Evolutionary conservation across 306 rosid species (phyloP), one percentile per base, ranked within the genome.

Genomic region (Cucumis hystrix): DNA sequence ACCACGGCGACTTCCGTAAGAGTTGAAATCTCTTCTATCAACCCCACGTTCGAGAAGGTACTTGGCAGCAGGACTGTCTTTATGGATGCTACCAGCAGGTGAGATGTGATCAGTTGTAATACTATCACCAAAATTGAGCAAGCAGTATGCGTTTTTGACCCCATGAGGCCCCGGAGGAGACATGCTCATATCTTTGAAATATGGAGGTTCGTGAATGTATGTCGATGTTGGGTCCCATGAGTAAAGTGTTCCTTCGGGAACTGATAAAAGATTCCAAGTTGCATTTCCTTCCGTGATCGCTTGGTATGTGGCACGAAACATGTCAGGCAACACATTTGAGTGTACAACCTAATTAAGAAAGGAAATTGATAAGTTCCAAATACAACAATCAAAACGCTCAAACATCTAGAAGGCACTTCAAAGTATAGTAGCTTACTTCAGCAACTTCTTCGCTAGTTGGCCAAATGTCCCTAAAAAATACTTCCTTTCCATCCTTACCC

Each of bases 81-180:
- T 95, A 87, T 95, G 99, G 81, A 95, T 95, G 88, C 99, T 95
- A 71, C 99, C 99, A 77, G 99, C 97, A 5, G 99, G 99, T 67
- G 99, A 95, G 84, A 95, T 95, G 86, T 95, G 99, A 64, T 95
- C 99, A 6, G 99, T 95, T 20, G 99, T 95, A 78, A 92, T 92
- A 81, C 99, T 95, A 81, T 92, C 99, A 60, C 99, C 99, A 75
- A 89, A 95, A 88, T 92, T 95, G 80, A 95, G 99, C 82, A 95
- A 87, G 85, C 97, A 92, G 82, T 82, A 92, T 60, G 99, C 97
- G 80, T 85, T 64, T 79, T 64, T 90, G 65, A 92, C 97, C 40
- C 97, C 97, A 71, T 90, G 92, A 39, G 93, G 63, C 3, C 99
- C 99, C 0, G 96, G 97, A 75, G 99, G 93, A 81, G 96, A 90